Conservation (phyloP, 2,329 filamentous ascomycete species). For the Xylariaceae sp. region DNA sequence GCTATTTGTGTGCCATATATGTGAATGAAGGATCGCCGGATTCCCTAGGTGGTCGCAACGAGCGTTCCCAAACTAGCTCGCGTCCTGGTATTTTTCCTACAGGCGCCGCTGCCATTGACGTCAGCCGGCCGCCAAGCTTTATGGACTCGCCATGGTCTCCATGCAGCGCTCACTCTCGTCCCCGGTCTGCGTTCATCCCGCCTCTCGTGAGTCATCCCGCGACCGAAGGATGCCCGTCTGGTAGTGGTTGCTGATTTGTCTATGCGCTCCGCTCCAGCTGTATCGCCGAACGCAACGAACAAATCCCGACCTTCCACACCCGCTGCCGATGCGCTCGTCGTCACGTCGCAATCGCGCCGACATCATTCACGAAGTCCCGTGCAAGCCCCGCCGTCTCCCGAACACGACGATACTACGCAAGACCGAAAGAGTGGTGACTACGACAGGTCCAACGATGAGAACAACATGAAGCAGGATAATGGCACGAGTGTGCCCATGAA, state of each 20-base stretch:
- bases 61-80: conserved; percentile 22
- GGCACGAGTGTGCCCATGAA: conserved; percentile 40
- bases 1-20: not conserved
- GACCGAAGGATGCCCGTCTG: conserved; percentile 1
- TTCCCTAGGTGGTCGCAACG: conserved; percentile 5
- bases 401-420: conserved; percentile 39
- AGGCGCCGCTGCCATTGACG: conserved; percentile 32
- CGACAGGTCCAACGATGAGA: conserved; percentile 34
- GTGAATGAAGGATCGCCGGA: conserved; percentile 5
- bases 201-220: conserved; percentile 51
- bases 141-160: conserved; percentile 54
- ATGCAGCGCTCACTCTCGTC: conserved; percentile 60
- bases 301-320: conserved; percentile 51
- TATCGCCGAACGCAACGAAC: conserved; percentile 47
- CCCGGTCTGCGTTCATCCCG: conserved; percentile 53
- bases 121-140: conserved; percentile 33
- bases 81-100: conserved; percentile 23
- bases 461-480: conserved; percentile 30
- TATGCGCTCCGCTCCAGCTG: conserved; percentile 37
- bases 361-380: conserved; percentile 50
- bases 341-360: conserved; percentile 45
- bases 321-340: conserved; percentile 47
- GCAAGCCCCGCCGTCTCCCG: conserved; percentile 39
- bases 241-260: conserved; percentile 21
- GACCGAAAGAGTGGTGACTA: conserved; percentile 42